These are phyloP conservation scores for Rhodotorula kratochvilovae DNA, from an alignment of 768 basidiomycete genomes.

Conservation along the genomic window DNA sequence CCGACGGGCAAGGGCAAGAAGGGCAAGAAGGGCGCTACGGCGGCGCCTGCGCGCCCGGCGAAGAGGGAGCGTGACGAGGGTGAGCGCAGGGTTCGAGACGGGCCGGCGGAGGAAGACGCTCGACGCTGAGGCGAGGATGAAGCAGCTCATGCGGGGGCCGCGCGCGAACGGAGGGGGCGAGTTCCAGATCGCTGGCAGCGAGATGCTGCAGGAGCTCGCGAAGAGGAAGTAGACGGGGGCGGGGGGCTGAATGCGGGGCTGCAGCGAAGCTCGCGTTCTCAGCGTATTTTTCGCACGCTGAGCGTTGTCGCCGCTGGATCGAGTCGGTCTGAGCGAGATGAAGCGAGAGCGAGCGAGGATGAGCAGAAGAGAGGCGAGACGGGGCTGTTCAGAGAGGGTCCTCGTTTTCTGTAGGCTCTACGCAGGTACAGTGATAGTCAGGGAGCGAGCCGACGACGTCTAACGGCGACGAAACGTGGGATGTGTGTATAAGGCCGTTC, in stretches of 20 bases:
- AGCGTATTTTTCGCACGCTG: too few relatives aligned
- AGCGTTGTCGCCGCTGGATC: too few relatives aligned
- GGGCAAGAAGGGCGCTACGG: neutral
- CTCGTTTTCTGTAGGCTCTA: too few relatives aligned
- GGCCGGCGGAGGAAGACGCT: slow-evolving; percentile 23
- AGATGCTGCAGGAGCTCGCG: slow-evolving; percentile 5
- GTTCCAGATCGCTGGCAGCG: slow-evolving; percentile 35
- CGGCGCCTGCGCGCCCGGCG: neutral
- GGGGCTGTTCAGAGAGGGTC: too few relatives aligned
- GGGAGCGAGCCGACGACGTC: too few relatives aligned
- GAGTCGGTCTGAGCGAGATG: too few relatives aligned
- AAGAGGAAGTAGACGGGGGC: neutral
- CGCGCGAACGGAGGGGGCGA: slow-evolving; percentile 23
- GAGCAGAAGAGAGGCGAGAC: too few relatives aligned
- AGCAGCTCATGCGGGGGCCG: slow-evolving; percentile 35
- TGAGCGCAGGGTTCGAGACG: slow-evolving; percentile 24
- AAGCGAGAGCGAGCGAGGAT: too few relatives aligned
- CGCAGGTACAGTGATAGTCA: too few relatives aligned
- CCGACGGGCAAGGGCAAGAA: neutral
- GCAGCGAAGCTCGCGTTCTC: neutral
- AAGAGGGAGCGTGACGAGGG: neutral
- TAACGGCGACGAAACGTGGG: too few relatives aligned
- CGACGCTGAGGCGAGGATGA: slow-evolving; percentile 28
- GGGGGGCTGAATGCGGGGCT: neutral
- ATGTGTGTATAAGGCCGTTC: too few relatives aligned